phyloP scores from a whole-genome alignment of 164 flowering plant genomes.

The Magnolia officinalis region DNA sequence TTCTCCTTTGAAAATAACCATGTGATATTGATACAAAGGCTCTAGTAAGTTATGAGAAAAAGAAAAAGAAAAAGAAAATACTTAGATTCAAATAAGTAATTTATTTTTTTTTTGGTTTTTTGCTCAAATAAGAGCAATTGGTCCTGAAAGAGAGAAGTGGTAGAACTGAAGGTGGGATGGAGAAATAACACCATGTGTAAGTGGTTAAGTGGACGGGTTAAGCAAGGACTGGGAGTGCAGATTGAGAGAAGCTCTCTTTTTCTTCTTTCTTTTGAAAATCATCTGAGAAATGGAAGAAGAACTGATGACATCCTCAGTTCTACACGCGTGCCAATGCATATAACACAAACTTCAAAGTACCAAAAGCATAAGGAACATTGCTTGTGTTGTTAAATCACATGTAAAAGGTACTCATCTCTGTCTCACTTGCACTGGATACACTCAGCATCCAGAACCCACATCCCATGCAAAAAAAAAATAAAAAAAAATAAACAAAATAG shows the following conservation, averaged over 20 bases:
- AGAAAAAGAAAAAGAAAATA: background rate
- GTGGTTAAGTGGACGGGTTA: background rate
- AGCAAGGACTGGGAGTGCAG: slow-evolving; percentile 7
- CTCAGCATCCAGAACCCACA: slow-evolving; percentile 25
- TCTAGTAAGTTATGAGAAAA: background rate
- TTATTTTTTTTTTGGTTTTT: too few relatives aligned
- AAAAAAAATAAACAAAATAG: background rate
- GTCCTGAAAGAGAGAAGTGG: background rate
- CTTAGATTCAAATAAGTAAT: background rate
- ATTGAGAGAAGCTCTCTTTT: background rate
- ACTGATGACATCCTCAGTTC: slow-evolving; percentile 4
- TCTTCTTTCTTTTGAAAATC: background rate
- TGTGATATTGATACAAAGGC: background rate
- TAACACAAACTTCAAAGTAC: slow-evolving; percentile 34
- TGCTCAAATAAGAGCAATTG: background rate
- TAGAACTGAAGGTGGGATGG: background rate
- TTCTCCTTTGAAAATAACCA: background rate
- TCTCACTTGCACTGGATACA: slow-evolving; percentile 24
- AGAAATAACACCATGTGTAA: too few relatives aligned
- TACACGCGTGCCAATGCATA: slow-evolving; percentile 15
- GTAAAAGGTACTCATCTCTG: slow-evolving; percentile 32
- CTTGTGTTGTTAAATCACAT: slow-evolving; percentile 64
- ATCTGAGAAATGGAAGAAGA: slow-evolving; percentile 7
- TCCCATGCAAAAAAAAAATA: slow-evolving; percentile 27
- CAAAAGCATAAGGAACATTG: slow-evolving; percentile 67